A percentile compares a stretch with the other conserved stretches of the same genome.
Conservation (phyloP, 2,329 filamentous ascomycete species). For the Fusarium tjaetaba region DNA sequence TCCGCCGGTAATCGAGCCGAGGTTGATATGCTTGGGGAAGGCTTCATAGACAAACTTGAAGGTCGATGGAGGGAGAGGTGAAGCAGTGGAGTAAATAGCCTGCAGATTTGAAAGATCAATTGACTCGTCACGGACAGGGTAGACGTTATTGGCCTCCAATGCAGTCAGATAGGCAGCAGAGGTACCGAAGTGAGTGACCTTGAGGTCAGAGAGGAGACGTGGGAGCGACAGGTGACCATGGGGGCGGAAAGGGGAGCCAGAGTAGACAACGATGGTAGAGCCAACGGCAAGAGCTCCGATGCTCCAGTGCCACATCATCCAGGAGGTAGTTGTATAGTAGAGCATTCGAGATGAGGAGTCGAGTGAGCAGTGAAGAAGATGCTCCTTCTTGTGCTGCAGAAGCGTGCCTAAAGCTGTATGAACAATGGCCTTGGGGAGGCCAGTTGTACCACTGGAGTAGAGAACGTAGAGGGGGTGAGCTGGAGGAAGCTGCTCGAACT, state of each 20-base stretch:
- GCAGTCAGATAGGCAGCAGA: conserved; percentile 93
- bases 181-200: conserved; percentile 93
- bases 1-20: conserved; percentile 93
- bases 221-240: conserved; percentile 85
- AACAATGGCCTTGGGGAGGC: conserved; percentile 89
- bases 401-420: conserved; percentile 91
- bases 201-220: conserved; percentile 79
- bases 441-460: conserved; percentile 92
- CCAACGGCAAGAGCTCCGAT: conserved; percentile 86
- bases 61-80: conserved; percentile 90
- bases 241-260: conserved; percentile 88
- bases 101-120: conserved; percentile 72
- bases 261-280: conserved; percentile 86
- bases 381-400: conserved; percentile 97
- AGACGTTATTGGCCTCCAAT: conserved; percentile 80
- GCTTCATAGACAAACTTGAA: conserved; percentile 89
- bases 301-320: conserved; percentile 99
- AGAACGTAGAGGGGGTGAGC: conserved; percentile 94
- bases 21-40: conserved; percentile 82
- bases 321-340: conserved; percentile 94
- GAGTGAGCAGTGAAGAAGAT: conserved; percentile 86
- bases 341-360: conserved; percentile 77
- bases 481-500: conserved; percentile 81
- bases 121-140: conserved; percentile 62
- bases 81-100: conserved; percentile 94